Conservation (phyloP, 169 alveolate species). For the Babesia gibsoni region DNA sequence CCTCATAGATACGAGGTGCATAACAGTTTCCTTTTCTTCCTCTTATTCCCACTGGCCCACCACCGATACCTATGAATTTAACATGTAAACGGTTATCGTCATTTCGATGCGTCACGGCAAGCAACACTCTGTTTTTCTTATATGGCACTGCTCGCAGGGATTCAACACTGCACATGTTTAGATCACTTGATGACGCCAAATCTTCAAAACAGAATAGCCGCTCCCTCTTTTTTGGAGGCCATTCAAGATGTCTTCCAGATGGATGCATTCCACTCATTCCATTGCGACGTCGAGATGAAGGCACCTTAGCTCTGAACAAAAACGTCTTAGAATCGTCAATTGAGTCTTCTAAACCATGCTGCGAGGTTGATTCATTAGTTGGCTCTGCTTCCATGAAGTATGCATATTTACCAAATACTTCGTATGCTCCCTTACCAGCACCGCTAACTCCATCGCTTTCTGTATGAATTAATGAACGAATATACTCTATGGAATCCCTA, state of each 20-base stretch:
- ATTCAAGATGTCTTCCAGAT: background rate
- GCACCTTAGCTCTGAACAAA: constrained; percentile 1
- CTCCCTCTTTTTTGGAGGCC: background rate
- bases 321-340: no score
- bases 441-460: background rate
- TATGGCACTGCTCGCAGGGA: background rate
- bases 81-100: background rate
- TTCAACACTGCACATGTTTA: background rate
- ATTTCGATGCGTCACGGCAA: background rate
- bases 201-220: background rate
- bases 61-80: background rate
- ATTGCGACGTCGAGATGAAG: background rate
- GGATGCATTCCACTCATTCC: background rate
- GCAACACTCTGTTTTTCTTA: background rate
- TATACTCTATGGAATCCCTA: background rate
- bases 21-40: background rate
- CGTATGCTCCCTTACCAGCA: background rate
- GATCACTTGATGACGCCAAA: background rate
- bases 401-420: constrained; percentile 4
- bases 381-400: background rate
- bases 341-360: background rate
- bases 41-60: background rate
- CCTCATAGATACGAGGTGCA: background rate
- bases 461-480: background rate
- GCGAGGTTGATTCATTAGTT: background rate